Percentiles rank a stretch among this genome's conserved stretches.
phyloP scores from a whole-genome alignment of 2,329 filamentous ascomycete genomes.

The Talaromyces sp. region DNA sequence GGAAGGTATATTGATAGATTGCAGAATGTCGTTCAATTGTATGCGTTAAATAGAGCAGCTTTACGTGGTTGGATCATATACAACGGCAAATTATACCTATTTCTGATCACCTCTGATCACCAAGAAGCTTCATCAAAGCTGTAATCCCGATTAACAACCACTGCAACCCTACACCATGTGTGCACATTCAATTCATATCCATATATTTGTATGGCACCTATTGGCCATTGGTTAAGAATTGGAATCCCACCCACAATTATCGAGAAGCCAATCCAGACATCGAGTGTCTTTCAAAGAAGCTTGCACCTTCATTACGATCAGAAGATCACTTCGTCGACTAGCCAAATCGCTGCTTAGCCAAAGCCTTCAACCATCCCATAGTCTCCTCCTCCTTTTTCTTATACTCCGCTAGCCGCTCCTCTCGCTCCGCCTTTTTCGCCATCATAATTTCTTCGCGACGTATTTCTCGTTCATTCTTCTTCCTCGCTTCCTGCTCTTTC shows the following conservation, averaged over 20 bases:
- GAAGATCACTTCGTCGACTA: slow-evolving; percentile 27
- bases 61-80: background rate
- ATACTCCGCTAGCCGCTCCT: slow-evolving; percentile 68
- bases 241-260: background rate
- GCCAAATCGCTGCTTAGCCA: slow-evolving; percentile 78
- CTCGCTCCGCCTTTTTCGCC: slow-evolving; percentile 72
- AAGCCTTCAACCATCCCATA: slow-evolving; percentile 71
- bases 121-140: background rate
- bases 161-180: background rate
- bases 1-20: slow-evolving; percentile 4
- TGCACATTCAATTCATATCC: background rate
- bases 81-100: no score
- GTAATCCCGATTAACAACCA: background rate
- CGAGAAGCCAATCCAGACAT: background rate
- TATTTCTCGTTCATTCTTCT: slow-evolving; percentile 80
- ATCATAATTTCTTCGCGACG: slow-evolving; percentile 74
- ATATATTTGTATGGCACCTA: background rate
- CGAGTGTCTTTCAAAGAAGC: background rate
- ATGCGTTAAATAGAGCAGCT: slow-evolving; percentile 7
- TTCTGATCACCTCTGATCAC: no score
- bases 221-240: background rate
- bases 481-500: slow-evolving; percentile 62
- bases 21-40: background rate
- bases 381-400: slow-evolving; percentile 76
- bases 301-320: no score